Conservation (phyloP, 1,284 basidiomycete genomes). For the Ustilago sp. region DNA sequence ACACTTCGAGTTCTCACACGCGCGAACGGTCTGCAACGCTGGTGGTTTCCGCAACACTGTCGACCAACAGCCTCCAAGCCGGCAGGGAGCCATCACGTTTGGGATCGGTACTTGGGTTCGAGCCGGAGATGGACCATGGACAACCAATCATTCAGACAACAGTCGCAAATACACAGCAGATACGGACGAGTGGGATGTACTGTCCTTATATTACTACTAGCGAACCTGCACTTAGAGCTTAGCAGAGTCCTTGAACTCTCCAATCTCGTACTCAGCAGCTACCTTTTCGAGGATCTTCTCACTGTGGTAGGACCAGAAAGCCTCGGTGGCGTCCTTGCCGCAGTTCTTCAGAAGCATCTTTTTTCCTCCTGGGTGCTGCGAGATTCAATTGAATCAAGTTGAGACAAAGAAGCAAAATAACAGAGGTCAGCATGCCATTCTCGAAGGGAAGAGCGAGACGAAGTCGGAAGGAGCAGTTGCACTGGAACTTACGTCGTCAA, state of each 20-base stretch:
- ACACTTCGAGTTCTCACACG: too few relatives aligned
- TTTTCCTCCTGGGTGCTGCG: constrained; percentile 67
- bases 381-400: neutral
- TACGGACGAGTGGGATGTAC: neutral
- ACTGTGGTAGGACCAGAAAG: constrained; percentile 66
- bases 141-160: too few relatives aligned
- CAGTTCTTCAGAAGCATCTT: constrained; percentile 68
- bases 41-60: too few relatives aligned
- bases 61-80: too few relatives aligned
- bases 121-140: too few relatives aligned
- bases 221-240: constrained; percentile 51
- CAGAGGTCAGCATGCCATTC: neutral
- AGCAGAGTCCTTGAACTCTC: constrained; percentile 61
- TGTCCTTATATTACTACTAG: constrained; percentile 11
- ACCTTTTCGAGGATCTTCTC: constrained; percentile 66
- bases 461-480: neutral
- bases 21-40: too few relatives aligned
- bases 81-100: too few relatives aligned
- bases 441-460: neutral
- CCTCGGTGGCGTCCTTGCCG: constrained; percentile 67
- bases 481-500: constrained; percentile 60
- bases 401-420: neutral
- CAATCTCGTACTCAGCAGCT: constrained; percentile 59
- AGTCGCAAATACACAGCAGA: neutral
- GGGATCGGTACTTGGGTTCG: too few relatives aligned